Conservation (phyloP, 495 filamentous ascomycete species). For the Evernia prunastri region DNA sequence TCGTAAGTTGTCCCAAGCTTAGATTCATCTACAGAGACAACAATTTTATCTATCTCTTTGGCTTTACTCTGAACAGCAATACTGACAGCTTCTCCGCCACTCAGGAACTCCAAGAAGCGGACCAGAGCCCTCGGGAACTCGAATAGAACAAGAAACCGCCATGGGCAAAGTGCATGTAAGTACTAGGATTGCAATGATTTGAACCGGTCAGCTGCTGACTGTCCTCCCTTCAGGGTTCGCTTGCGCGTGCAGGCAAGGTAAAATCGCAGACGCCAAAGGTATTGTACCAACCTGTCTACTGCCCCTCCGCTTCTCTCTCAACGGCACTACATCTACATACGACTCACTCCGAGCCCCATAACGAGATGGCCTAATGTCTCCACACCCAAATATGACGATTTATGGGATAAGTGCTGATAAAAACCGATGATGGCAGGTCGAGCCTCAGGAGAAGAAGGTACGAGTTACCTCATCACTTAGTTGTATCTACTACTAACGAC, state of each 20-base stretch:
- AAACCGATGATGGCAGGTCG: slow-evolving; percentile 54
- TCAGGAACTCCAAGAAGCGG: neutral
- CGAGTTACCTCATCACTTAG: too few species aligned
- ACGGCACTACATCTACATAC: neutral
- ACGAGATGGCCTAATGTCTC: neutral
- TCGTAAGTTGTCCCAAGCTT: neutral
- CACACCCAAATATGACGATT: neutral
- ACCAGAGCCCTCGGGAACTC: neutral
- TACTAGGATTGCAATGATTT: neutral
- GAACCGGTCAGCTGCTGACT: neutral
- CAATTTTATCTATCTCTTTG: neutral
- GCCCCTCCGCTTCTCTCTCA: slow-evolving; percentile 19
- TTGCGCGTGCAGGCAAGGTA: slow-evolving; percentile 97
- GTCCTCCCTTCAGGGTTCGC: slow-evolving; percentile 46
- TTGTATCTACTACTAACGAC: too few species aligned
- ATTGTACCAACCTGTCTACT: slow-evolving; percentile 30
- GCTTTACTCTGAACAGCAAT: neutral
- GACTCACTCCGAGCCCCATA: neutral
- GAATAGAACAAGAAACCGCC: slow-evolving; percentile 35
- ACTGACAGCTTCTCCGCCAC: slow-evolving; percentile 8
- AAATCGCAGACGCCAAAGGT: slow-evolving; percentile 90
- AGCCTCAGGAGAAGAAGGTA: slow-evolving; percentile 88
- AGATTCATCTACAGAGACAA: neutral
- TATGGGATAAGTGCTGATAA: neutral
- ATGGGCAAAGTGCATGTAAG: slow-evolving; percentile 76